phyloP scores from a whole-genome alignment of 345 rosid genomes.

The Corchorus capsularis region DNA sequence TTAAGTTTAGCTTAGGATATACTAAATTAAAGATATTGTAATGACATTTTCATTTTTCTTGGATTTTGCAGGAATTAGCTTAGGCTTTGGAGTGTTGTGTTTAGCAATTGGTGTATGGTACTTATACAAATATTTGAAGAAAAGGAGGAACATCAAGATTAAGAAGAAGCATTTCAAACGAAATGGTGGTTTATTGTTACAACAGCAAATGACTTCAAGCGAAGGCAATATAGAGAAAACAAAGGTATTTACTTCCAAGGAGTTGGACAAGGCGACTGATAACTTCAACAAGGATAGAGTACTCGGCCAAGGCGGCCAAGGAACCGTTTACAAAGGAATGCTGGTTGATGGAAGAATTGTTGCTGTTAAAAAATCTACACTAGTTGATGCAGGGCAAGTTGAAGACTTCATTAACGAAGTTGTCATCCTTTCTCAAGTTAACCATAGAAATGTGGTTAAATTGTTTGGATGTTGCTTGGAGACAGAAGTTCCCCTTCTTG shows the following conservation, averaged over 20 bases:
- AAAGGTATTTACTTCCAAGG: conserved; percentile 13
- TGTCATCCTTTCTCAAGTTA: conserved; percentile 24
- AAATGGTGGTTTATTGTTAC: background rate
- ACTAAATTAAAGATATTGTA: too few relatives aligned
- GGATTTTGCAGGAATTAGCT: background rate
- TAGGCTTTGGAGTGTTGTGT: background rate
- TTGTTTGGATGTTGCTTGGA: too few relatives aligned
- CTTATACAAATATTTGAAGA: conserved; percentile 9
- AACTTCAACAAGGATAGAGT: conserved; percentile 12
- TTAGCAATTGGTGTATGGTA: background rate
- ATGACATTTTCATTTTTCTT: too few relatives aligned
- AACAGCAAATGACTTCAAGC: conserved; percentile 3
- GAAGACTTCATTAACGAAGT: conserved; percentile 32
- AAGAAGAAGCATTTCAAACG: background rate
- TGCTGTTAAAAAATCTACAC: conserved; percentile 25
- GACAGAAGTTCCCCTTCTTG: too few relatives aligned
- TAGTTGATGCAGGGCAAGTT: conserved; percentile 18
- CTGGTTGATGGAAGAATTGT: conserved; percentile 16
- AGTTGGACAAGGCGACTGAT: conserved; percentile 14
- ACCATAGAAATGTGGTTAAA: conserved; percentile 15
- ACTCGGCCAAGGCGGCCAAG: conserved; percentile 19
- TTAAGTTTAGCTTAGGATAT: too few relatives aligned
- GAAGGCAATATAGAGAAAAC: background rate
- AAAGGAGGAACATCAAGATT: background rate
- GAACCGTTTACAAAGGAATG: conserved; percentile 22